Base-by-base conservation (phyloP, 1,139 yeast species). In the Wickerhamomyces sp. region DNA sequence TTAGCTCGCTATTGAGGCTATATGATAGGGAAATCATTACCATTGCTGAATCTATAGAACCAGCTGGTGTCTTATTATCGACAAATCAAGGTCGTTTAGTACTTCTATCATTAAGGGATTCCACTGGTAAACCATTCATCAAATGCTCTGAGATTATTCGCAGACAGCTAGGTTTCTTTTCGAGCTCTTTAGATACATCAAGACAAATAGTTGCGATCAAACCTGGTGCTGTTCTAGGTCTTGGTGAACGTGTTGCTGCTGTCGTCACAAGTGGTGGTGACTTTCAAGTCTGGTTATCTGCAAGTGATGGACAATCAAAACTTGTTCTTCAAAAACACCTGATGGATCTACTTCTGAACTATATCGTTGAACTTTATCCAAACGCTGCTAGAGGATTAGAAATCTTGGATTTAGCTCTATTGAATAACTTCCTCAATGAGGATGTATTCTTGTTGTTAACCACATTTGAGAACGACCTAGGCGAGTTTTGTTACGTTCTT, bases 21-120 rank as follows among this genome's bases (percentile, higher is more conserved):
- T 66, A 68, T 39, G 72, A 71, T 40, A 75, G 78, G 30, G 95
- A 87, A 59, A 64, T 65, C 41, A 70, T 88, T 27, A 77, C 81
- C 1, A 61, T 73, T 39, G 76, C 84, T 2, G 78, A 80, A 49
- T 79, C 78, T 51, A 73, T 83, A 14, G 91, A 85, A 53, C 93
- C 94, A 0, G 81, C 86, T 4, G 95, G 96, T 1, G 67, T 89
- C 7, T 71, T 84, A 1, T 62, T 86, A 10, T 78, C 90, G 7
- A 88, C 96, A 0, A 79, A 89, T 7, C 71, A 78, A 56, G 89
- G 88, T 36, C 69, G 94, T 50, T 78, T 84, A 41, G 63, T 84
- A 11, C 69, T 86, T 42, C 62, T 88, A 5, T 71, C 84, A 0
- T 69, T 89, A 35, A 74, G 87, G 52, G 95, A 89, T 61, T 70